Base-by-base conservation (phyloP, 495 filamentous ascomycete species). In the Talaromyces ruber region DNA sequence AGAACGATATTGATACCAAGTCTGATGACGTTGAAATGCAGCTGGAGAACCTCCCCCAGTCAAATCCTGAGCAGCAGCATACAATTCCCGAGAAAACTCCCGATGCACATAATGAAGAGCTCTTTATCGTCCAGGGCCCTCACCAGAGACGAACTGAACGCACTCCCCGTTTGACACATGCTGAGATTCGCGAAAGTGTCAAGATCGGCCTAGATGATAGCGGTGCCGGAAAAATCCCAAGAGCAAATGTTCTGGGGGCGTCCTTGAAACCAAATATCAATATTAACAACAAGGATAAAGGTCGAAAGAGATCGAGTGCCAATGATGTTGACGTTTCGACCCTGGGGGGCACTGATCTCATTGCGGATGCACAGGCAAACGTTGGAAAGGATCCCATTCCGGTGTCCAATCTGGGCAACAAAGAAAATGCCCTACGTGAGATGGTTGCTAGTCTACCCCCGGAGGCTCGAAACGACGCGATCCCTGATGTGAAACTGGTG, bases 361-460 rank as follows among this genome's bases (percentile, higher is more conserved):
- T 69, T 30, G 58, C 57, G 25, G 66, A 71, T 16, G 69, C 63
- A 6, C 66, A 70, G 25, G 52, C 32, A 5, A 73, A 62, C 37
- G 47, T 64, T 3, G 12, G 34, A 9, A 14, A 64, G 6, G 24
- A 25, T 7, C 59, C 47, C 1, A 64, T 64, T 9, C 66, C 64
- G 22, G 12, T 6, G 0, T 66, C 64, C 16, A 47, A 51, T 3
- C 39, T 60, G 1, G 45, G 25, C 3, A 37, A 70, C 18, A 70
- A 70, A 51, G 0, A 62, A 2, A 63, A 64, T 14, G 72, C 71
- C 3, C 59, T 73, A 6, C n/a, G 30, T 0, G 58, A 71, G 25
- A 16, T 73, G 1, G 28, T 74, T 43, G 65, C 64, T 0, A 67
- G 60, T 37, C 65, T 74, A 2, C 64, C 69, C 3, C 32, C 30